Evolutionary conservation across 164 flowering plant genomes (phyloP).

Genomic region (grape (Vitis vinifera)): ASM3070453v1 NC_081819.1:16130001-16130500

Average conservation of each 20-base stretch:
- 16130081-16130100: slow-evolving; percentile 63
- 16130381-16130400: slow-evolving; percentile 66
- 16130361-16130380: slow-evolving; percentile 41
- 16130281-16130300: too few relatives aligned
- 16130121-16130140: slow-evolving; percentile 62
- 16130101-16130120: slow-evolving; percentile 64
- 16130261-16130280: too few relatives aligned
- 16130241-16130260: too few relatives aligned
- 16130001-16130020: slow-evolving; percentile 72
- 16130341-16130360: not conserved
- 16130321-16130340: not conserved
- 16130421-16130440: slow-evolving; percentile 67
- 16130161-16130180: slow-evolving; percentile 74
- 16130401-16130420: slow-evolving; percentile 48
- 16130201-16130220: not conserved
- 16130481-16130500: slow-evolving; percentile 62
- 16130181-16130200: slow-evolving; percentile 2
- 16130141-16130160: slow-evolving; percentile 71
- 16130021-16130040: slow-evolving; percentile 58
- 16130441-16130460: slow-evolving; percentile 61
- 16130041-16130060: slow-evolving; percentile 56
- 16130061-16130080: slow-evolving; percentile 62
- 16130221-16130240: not conserved
- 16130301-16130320: not conserved
- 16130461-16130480: slow-evolving; percentile 61